Percentiles rank a stretch among this genome's conserved stretches.
phyloP scores from a whole-genome alignment of 1,284 basidiomycete genomes.

The Gomphus sp. region DNA sequence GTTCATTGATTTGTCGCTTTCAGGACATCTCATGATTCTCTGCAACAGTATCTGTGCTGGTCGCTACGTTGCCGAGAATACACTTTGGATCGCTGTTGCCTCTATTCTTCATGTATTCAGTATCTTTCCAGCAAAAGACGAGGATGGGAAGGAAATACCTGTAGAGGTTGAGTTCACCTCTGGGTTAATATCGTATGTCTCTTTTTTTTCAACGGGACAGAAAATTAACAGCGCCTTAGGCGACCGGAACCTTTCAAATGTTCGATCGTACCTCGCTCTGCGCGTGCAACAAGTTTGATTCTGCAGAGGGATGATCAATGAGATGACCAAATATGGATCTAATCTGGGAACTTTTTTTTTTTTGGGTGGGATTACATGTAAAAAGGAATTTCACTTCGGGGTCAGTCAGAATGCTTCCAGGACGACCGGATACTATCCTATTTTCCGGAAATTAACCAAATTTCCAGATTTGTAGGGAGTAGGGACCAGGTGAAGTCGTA shows the following conservation, averaged over 20 bases:
- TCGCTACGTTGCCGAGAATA: conserved; percentile 21
- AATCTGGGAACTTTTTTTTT: neutral
- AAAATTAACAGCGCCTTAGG: neutral
- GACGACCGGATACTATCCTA: neutral
- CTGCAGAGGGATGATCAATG: neutral
- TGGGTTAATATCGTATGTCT: neutral
- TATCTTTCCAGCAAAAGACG: conserved; percentile 20
- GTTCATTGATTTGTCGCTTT: neutral
- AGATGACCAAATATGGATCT: neutral
- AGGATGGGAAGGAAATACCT: conserved; percentile 19
- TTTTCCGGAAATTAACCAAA: neutral
- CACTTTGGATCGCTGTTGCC: conserved; percentile 23
- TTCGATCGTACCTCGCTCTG: neutral
- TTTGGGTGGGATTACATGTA: neutral
- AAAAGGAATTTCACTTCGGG: neutral
- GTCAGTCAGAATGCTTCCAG: neutral
- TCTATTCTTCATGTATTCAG: conserved; percentile 22
- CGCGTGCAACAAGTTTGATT: neutral
- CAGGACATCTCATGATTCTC: neutral
- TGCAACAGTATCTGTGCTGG: conserved; percentile 21
- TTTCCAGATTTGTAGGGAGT: neutral
- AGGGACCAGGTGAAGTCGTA: too few species aligned
- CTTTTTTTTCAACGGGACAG: too few species aligned
- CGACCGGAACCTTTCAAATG: neutral
- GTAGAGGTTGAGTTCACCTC: neutral